These are phyloP conservation scores for Ceratocystis destructans DNA, from an alignment of 2,329 filamentous ascomycete species.

Conservation along the genomic window DNA sequence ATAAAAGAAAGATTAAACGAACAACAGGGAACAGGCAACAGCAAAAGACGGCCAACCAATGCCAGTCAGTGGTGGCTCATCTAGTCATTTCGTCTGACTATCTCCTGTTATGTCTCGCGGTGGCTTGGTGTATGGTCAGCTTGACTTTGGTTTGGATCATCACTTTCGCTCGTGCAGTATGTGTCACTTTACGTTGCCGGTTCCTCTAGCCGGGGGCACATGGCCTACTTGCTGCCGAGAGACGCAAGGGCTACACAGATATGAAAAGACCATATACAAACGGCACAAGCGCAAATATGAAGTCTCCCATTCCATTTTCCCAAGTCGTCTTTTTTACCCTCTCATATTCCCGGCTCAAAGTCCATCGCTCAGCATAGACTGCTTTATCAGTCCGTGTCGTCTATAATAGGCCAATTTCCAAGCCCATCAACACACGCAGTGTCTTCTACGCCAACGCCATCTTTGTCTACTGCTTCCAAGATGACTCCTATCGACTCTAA, in stretches of 20 bases:
- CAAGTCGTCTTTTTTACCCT: no score
- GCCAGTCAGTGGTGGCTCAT: no score
- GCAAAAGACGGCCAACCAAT: no score
- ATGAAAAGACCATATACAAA: constrained; percentile 5
- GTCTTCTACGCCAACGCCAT: neutral
- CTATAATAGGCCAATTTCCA: no score
- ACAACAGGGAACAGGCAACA: no score
- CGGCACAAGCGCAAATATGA: neutral
- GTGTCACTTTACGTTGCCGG: neutral
- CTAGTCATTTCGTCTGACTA: neutral
- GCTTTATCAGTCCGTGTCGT: no score
- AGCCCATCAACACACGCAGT: neutral
- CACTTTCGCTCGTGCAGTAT: constrained; percentile 18
- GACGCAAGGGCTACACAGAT: neutral
- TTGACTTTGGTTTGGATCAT: neutral
- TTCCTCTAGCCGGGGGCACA: neutral
- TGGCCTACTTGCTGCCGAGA: neutral
- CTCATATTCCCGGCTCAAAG: no score
- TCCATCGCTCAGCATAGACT: no score
- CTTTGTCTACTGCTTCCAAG: neutral
- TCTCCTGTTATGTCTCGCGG: neutral
- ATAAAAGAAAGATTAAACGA: no score
- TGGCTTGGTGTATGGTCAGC: neutral
- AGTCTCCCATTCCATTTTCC: no score
- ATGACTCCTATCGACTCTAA: neutral